phyloP scores from a whole-genome alignment of 192 early-diverging fungal genomes.

The Spinellus fusiger region DNA sequence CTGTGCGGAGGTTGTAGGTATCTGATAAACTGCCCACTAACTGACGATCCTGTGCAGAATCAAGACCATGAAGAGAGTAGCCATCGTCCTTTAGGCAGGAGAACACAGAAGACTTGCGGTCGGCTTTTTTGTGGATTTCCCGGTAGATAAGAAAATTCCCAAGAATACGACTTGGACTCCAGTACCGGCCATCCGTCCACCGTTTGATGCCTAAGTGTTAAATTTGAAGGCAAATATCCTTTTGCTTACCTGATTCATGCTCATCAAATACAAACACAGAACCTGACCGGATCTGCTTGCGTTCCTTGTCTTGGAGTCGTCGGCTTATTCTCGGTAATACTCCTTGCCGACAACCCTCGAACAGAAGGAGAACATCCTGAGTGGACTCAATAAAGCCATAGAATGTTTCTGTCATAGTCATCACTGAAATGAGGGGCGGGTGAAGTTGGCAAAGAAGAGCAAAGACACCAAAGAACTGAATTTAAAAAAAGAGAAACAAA shows the following conservation, averaged over 20 bases:
- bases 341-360: conserved; percentile 55
- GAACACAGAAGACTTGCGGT: conserved; percentile 5
- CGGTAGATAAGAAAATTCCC: conserved; percentile 64
- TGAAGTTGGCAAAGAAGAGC: not conserved
- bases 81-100: conserved; percentile 9
- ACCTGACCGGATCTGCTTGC: conserved; percentile 49
- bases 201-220: conserved; percentile 50
- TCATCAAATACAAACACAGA: conserved; percentile 71
- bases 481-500: conserved; percentile 2
- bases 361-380: conserved; percentile 54
- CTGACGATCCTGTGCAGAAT: conserved; percentile 20
- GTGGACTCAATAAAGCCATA: conserved; percentile 49
- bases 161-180: conserved; percentile 64
- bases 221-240: not conserved
- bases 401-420: conserved; percentile 25
- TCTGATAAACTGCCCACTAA: conserved; percentile 28
- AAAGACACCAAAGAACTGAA: conserved; percentile 5
- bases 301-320: conserved; percentile 54
- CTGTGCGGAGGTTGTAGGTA: conserved; percentile 25
- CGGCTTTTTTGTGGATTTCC: conserved; percentile 37
- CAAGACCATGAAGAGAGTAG: not conserved
- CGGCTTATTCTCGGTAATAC: conserved; percentile 49
- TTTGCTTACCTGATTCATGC: conserved; percentile 39
- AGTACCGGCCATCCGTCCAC: conserved; percentile 64
- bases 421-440: not conserved